Evolutionary conservation across 176 grass and related monocot species (phyloP), one percentile per base, ranked within the genome.

Genomic region (Rhynchospora pubera): DNA sequence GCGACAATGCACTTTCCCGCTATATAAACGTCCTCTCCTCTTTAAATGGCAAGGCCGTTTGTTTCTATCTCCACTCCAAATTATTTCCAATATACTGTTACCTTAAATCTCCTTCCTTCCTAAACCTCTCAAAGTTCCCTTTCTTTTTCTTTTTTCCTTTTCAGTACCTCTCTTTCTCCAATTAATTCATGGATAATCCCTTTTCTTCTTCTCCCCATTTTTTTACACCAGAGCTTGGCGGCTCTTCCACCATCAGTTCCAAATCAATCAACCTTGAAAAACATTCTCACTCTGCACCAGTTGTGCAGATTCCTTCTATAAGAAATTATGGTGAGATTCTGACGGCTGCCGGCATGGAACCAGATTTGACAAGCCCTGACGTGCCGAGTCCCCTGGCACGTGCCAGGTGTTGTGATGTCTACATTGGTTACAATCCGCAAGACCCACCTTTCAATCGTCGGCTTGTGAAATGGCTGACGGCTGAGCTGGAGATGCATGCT

Each of bases 401-500:
- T 26, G 78, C 76, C 42, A 58, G 60, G 23, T 55, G 24, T 22
- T 94, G 87, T 59, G 93, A 95, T 16, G 88, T 92, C 51, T 92
- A 87, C 34, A n/a, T 90, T 1, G 84, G 90, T 1, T 75, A 73
- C 24, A 71, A 81, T 6, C 50, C 48, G n/a, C 77, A 16, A 5
- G 62, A 16, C 9, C 26, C 11, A 10, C 64, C 24, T 43, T 23
- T 57, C 52, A 65, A 72, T 4, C 51, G 43, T 16, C 61, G 86
- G 18, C 30, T 92, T 11, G 90, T 87, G 52, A 57, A 82, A 57
- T 96, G 93, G 93, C 79, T 96, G 43, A 79, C 52, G 12, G 84
- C 88, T 5, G 90, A 92, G 86, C 69, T 96, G 14, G 86, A 96
- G 84, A 18, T 83, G 60, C 88, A 90, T 1, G 72, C 87, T 57